phyloP scores from a whole-genome alignment of 2,329 filamentous ascomycete species.

The Stachybotrys chartarum region DNA sequence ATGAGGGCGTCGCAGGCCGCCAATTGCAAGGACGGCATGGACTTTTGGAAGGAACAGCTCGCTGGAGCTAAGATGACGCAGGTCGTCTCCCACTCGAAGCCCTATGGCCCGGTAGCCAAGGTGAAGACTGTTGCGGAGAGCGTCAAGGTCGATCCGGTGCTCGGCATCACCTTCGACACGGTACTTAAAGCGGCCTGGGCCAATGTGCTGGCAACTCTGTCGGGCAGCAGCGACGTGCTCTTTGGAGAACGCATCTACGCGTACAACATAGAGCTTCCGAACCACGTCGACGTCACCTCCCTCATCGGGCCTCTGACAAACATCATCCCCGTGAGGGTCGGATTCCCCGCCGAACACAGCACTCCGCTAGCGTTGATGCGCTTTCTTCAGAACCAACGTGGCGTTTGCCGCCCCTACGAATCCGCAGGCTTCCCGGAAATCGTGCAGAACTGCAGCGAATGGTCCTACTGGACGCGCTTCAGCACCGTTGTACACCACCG shows the following conservation, averaged over 20 bases:
- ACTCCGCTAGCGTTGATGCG: constrained; percentile 42
- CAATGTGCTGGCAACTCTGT: constrained; percentile 43
- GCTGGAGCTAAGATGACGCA: constrained; percentile 39
- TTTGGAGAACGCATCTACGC: constrained; percentile 49
- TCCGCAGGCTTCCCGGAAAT: constrained; percentile 44
- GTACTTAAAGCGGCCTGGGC: constrained; percentile 54
- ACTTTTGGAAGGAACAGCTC: constrained; percentile 39
- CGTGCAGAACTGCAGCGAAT: constrained; percentile 44
- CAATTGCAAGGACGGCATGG: constrained; percentile 28
- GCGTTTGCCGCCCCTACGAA: constrained; percentile 40
- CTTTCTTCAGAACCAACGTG: constrained; percentile 40
- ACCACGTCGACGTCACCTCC: constrained; percentile 47
- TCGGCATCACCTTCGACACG: constrained; percentile 41
- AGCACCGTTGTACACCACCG: constrained; percentile 48
- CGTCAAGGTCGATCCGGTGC: constrained; percentile 31
- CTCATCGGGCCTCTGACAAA: constrained; percentile 41
- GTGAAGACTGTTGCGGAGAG: constrained; percentile 32
- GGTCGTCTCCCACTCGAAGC: constrained; percentile 34
- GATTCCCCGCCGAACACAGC: constrained; percentile 33
- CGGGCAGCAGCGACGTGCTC: constrained; percentile 41
- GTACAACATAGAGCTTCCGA: constrained; percentile 32
- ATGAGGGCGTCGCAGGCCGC: constrained; percentile 30
- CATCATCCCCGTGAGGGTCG: constrained; percentile 40
- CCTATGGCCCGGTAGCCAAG: constrained; percentile 27
- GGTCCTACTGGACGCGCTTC: constrained; percentile 46